Base-by-base conservation (phyloP, 2,329 filamentous ascomycete species). In the Tolypocladium sp. region DNA sequence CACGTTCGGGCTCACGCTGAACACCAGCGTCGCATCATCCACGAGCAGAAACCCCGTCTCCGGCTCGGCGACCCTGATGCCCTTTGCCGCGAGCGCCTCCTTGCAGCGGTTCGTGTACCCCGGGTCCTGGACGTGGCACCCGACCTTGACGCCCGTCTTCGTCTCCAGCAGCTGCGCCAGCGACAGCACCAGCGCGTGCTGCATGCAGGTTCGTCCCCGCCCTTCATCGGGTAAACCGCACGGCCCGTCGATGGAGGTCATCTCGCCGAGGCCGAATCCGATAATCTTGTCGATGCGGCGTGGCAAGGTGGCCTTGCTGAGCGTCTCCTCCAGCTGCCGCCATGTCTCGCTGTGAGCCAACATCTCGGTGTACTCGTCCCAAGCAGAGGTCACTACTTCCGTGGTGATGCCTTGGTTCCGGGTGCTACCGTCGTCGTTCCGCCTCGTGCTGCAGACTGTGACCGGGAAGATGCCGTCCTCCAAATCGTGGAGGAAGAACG, bases 41-140 rank as follows among this genome's bases (percentile, higher is more conserved):
- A 64, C 56, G 42, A 62, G 52, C 33, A 67, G 55, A 42, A 66
- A 66, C 7, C 62, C 64, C 51, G 58, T 53, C 13, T 61, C 58
- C 38, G 40, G 60, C 40, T 61, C 41, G 9, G 65, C 27, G 2
- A 65, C 59, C 13, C 54, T 41, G 27, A 66, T 58, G 25, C 55
- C 58, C 22, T 57, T 13, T 10, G 35, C 46, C 0, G n/a, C 42
- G 10, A 63, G 46, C 3, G 61, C 55, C 15, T 41, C 37, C 57
- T 59, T 59, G 27, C 62, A 59, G 15, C 37, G 30, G 4, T 22
- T 44, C 2, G 27, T 22, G 15, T 65, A 63, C 6, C 37, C 57
- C 9, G 63, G 63, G 22, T 65, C 63, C 51, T 65, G 63, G 13
- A 53, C 58, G 35, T 49, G 59, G 40, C 59, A 60, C 33, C 30